Evolutionary conservation across 495 filamentous ascomycete genomes (phyloP).

Genomic region (Astrothelium macrocarpum): DNA sequence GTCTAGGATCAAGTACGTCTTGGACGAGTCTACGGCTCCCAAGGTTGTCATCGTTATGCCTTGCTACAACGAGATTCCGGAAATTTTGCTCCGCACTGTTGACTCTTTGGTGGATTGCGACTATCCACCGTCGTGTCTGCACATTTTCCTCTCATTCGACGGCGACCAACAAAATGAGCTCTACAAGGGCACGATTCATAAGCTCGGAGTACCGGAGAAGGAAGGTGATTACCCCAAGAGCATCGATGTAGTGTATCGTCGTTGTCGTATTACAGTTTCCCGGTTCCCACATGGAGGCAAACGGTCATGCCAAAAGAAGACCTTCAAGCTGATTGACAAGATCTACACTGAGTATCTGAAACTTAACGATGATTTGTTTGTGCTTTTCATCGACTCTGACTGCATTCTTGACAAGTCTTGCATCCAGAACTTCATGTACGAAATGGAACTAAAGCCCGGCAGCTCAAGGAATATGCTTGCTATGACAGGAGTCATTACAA

Average conservation of each 20-base stretch:
- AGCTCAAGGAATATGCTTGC: slow-evolving; percentile 91
- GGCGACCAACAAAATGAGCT: slow-evolving; percentile 80
- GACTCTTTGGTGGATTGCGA: slow-evolving; percentile 92
- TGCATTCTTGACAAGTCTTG: slow-evolving; percentile 90
- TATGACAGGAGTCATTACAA: slow-evolving; percentile 97
- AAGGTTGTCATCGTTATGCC: slow-evolving; percentile 98
- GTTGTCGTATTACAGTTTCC: slow-evolving; percentile 79
- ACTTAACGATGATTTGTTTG: slow-evolving; percentile 84
- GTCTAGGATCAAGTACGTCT: slow-evolving; percentile 69
- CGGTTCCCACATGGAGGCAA: slow-evolving; percentile 93
- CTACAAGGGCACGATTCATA: slow-evolving; percentile 80
- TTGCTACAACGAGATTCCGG: slow-evolving; percentile 87
- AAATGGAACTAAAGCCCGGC: slow-evolving; percentile 96
- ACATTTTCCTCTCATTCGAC: slow-evolving; percentile 95
- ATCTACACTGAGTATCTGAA: slow-evolving; percentile 85
- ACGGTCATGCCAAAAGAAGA: slow-evolving; percentile 83
- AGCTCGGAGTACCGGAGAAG: slow-evolving; percentile 72
- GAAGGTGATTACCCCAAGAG: slow-evolving; percentile 74
- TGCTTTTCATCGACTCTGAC: slow-evolving; percentile 97
- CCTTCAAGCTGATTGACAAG: slow-evolving; percentile 89
- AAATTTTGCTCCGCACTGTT: slow-evolving; percentile 76
- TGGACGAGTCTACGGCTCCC: slow-evolving; percentile 78
- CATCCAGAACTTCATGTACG: slow-evolving; percentile 96
- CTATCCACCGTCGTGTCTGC: slow-evolving; percentile 86
- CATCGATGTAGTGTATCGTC: slow-evolving; percentile 80